Percentiles rank a stretch among this genome's conserved stretches.
These are phyloP conservation scores for Saccharomyces jurei DNA, from an alignment of 805 yeast genomes.

Conservation along the genomic window DNA sequence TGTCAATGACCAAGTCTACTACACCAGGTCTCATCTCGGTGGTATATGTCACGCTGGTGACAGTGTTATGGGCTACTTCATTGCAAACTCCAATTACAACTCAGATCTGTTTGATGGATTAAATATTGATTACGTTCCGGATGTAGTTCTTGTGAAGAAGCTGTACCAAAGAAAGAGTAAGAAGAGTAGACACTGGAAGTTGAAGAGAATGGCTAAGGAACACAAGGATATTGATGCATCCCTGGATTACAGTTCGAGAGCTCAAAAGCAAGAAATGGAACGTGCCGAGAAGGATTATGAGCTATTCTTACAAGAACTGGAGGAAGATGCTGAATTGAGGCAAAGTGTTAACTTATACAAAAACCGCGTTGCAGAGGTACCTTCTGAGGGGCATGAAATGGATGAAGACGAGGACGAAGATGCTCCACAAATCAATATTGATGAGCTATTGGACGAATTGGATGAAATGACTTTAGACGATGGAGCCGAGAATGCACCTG, in stretches of 20 bases:
- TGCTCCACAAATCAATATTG: slow-evolving; percentile 82
- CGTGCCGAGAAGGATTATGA: slow-evolving; percentile 93
- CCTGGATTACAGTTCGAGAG: slow-evolving; percentile 51
- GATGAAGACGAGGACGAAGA: slow-evolving; percentile 64
- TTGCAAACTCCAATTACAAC: slow-evolving; percentile 81
- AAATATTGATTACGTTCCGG: slow-evolving; percentile 61
- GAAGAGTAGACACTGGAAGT: slow-evolving; percentile 78
- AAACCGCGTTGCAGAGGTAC: slow-evolving; percentile 15
- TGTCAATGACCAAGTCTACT: slow-evolving; percentile 70
- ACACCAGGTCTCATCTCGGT: slow-evolving; percentile 86
- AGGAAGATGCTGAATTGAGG: slow-evolving; percentile 93
- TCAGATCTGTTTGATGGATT: slow-evolving; percentile 72
- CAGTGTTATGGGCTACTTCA: slow-evolving; percentile 83
- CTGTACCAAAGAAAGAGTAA: slow-evolving; percentile 71
- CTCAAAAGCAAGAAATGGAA: slow-evolving; percentile 80
- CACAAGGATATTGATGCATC: slow-evolving; percentile 80
- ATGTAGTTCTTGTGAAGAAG: slow-evolving; percentile 83
- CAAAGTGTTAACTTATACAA: slow-evolving; percentile 85
- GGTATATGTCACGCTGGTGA: slow-evolving; percentile 95
- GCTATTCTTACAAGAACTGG: slow-evolving; percentile 90
- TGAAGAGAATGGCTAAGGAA: slow-evolving; percentile 96
- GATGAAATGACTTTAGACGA: slow-evolving; percentile 86
- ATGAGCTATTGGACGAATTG: slow-evolving; percentile 88
- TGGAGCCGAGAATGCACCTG: slow-evolving; percentile 8
- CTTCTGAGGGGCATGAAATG: slow-evolving; percentile 32